phyloP scores from a whole-genome alignment of 768 basidiomycete genomes.

The Gymnopilus dilepis region DNA sequence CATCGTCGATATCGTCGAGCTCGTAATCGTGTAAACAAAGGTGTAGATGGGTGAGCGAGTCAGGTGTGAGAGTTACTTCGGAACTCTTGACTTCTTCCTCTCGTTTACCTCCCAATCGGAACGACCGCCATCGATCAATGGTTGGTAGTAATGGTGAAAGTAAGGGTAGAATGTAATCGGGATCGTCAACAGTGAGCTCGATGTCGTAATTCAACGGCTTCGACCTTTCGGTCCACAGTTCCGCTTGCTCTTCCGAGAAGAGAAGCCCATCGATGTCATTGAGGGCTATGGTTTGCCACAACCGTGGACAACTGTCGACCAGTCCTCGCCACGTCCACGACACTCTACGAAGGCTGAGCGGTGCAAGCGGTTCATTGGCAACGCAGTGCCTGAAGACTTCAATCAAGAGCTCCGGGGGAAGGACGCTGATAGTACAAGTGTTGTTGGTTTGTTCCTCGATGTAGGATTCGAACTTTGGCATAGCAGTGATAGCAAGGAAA shows the following conservation, averaged over 20 bases:
- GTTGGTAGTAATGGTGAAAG: slow-evolving; percentile 65
- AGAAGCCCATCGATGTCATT: slow-evolving; percentile 44
- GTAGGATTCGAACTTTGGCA: neutral
- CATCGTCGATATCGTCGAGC: slow-evolving; percentile 36
- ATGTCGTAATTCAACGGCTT: slow-evolving; percentile 60
- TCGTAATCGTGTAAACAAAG: slow-evolving; percentile 43
- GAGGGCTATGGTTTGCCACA: slow-evolving; percentile 67
- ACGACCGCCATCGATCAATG: slow-evolving; percentile 62
- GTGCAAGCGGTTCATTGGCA: slow-evolving; percentile 49
- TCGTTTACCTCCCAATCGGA: slow-evolving; percentile 48
- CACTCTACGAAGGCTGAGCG: slow-evolving; percentile 55
- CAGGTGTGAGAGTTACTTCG: slow-evolving; percentile 29
- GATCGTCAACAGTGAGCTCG: slow-evolving; percentile 50
- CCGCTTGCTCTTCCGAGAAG: slow-evolving; percentile 52
- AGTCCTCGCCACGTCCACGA: slow-evolving; percentile 65
- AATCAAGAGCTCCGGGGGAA: slow-evolving; percentile 68
- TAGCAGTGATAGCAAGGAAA: neutral
- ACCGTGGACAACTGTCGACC: slow-evolving; percentile 54
- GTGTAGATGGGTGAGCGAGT: slow-evolving; percentile 41
- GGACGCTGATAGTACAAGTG: slow-evolving; percentile 28
- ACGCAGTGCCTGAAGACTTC: slow-evolving; percentile 60
- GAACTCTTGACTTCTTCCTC: slow-evolving; percentile 38
- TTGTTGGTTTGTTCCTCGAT: neutral
- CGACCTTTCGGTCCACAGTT: slow-evolving; percentile 60
- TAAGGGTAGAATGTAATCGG: slow-evolving; percentile 62